Percentiles rank a stretch among this genome's conserved stretches.
Evolutionary conservation across 129 eudicot genomes (phyloP).

Genomic region (Lactuca saligna): DNA sequence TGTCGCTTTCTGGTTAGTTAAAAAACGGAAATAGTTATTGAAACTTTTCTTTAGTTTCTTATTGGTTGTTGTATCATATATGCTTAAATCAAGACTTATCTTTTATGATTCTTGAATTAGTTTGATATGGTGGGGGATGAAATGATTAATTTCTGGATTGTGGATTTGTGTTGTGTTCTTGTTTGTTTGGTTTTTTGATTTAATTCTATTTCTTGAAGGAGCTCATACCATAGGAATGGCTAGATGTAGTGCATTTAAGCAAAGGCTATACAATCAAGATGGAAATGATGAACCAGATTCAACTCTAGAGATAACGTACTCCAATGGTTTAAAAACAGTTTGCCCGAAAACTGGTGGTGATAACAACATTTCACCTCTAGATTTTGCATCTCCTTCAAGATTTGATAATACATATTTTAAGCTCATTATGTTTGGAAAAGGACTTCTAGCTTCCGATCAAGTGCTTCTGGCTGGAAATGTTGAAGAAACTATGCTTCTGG

Average conservation of each 20-base stretch:
- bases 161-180: neutral
- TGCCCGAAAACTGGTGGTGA: slow-evolving; percentile 83
- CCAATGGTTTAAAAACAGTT: slow-evolving; percentile 56
- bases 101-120: neutral
- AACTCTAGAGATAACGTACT: slow-evolving; percentile 69
- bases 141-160: too few species aligned
- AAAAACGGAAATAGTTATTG: neutral
- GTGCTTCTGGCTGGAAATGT: slow-evolving; percentile 69
- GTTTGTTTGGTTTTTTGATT: neutral
- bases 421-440: slow-evolving; percentile 80
- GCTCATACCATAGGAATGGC: slow-evolving; percentile 91
- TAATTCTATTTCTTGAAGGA: slow-evolving; percentile 45
- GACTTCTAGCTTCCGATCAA: slow-evolving; percentile 80
- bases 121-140: neutral
- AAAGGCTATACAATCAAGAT: slow-evolving; percentile 78
- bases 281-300: slow-evolving; percentile 81
- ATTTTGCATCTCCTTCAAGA: slow-evolving; percentile 60
- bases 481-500: slow-evolving; percentile 49
- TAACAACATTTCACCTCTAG: slow-evolving; percentile 71
- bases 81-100: neutral
- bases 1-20: slow-evolving; percentile 82
- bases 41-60: neutral
- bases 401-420: slow-evolving; percentile 91
- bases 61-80: neutral
- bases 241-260: slow-evolving; percentile 74